Evolutionary conservation across 2,329 filamentous ascomycete species (phyloP), one percentile per base, ranked within the genome.

Genomic region (Aspergillus brunneoviolaceus): DNA sequence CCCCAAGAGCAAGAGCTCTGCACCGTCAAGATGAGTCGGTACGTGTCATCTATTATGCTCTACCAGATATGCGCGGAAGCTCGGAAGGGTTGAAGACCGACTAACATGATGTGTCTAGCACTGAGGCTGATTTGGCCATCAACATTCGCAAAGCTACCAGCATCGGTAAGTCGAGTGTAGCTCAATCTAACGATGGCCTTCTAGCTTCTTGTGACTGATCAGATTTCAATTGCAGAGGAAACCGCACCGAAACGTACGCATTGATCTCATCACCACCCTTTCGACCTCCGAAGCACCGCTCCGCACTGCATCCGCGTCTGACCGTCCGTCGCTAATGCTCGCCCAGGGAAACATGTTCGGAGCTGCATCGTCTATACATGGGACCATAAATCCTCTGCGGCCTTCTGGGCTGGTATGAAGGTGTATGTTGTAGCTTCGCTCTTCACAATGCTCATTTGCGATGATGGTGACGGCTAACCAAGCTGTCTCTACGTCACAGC

Each of bases 401-500:
- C 93, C 73, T 99, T 99, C 77, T 99, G 95, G 95, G 87, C 91
- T 59, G 94, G 93, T 74, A 96, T 99, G 85, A 99, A 99, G 87
- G 93, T 98, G 89, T 96, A 85, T 68, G 89, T 84, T 25, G 35
- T 7, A 10, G n/a, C 39, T 6, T 55, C 14, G 49, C n/a, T 12
- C 48, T 31, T 4, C 11, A 39, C 19, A 4, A 21, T 19, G 19
- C 4, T 29, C 19, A 27, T 12, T 31, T 31, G 19, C 53, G 48
- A 45, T 45, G 16, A 45, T 16, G 16, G 39, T 5, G 39, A 54
- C 29, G 29, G 56, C 29, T 55, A 25, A 57, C 51, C 54, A 48
- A 59, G 51, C 47, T 14, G 10, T 11, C 31, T 42, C n/a, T 47
- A 49, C 39, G 39, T 39, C 50, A 50, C 68, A 96, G 91, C 71